Base-by-base conservation (phyloP, 1,139 yeast species). In the Candida tetrigidarum region DNA sequence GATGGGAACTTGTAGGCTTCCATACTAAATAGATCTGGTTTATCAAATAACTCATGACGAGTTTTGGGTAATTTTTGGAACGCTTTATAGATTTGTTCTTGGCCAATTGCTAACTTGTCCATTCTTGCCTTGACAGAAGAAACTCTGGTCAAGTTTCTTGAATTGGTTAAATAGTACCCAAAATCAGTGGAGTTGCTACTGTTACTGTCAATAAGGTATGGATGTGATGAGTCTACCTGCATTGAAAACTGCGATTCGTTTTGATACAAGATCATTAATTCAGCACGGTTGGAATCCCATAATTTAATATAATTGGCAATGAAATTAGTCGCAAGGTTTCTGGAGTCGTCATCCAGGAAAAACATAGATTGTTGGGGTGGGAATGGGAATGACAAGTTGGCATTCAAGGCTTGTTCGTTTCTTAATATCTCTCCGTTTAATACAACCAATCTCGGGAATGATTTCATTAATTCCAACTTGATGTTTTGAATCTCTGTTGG, bases 181-280 rank as follows among this genome's bases (percentile, higher is more conserved):
- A 86, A 85, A 28, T 85, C 78, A 2, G 75, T 64, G 6, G 74
- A 72, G 10, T 49, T 49, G 26, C 53, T 48, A 23, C 49, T 42
- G 33, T 39, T 46, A 56, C 48, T 57, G 22, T 41, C 55, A 72
- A 74, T 60, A 69, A 81, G 44, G 74, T 78, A 57, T 71, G 84
- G 63, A 51, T 76, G 81, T 1, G 78, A 58, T 6, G 81, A 63
- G 57, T 80, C 85, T 26, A 77, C 76, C 58, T 74, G 82, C 57
- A 87, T 64, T 1, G 97, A 90, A 57, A 93, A 92, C 58, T 87
- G 91, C 0, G 97, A 90, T 56, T 86, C 86, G 42, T 80, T 80
- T 48, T 95, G 91, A 61, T 93, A 93, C 34, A 93, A 70, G 33
- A 79, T 78, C 64, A 86, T 63, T 41, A 93, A 71, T 44, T 85